Base-by-base conservation (phyloP, 2,329 filamentous ascomycete species). In the Verticillium tricorpus region DNA sequence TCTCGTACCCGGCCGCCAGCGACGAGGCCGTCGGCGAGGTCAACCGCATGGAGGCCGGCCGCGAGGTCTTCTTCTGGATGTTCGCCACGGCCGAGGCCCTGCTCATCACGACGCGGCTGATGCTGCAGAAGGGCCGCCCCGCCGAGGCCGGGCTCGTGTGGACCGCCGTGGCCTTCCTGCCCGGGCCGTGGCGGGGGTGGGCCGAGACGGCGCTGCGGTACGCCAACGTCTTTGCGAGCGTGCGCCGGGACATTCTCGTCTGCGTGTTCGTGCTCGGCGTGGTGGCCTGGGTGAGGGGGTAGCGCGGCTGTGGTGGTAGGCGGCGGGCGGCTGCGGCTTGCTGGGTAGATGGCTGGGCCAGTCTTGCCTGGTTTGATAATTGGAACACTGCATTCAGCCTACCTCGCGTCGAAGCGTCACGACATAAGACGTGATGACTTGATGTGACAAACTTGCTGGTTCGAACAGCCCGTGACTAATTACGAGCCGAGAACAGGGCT, bases 51-150 rank as follows among this genome's bases (percentile, higher is more conserved):
- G 73, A 73, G 59, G 71, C 72, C 61, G 71, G 74, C 37, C 71
- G 79, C 50, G 78, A 78, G 56, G 80, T 82, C 64, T 89, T 93
- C 75, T 93, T 94, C 74, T 92, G 88, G 79, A 82, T 90, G n/a
- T 95, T 94, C 71, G 88, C 90, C 6, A 92, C 90, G 0, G 88
- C 86, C 35, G 90, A 95, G 77, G 82, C 91, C 12, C 72, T 91
- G 60, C 78, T 94, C 65, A 85, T 94, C 66, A 89, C 86, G 1
- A 87, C 85, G 34, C 81, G 90, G 28, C 91, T 89, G 72, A 86
- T 92, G 67, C 70, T 92, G 59, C 89, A 92, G 68, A 85, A 85
- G 67, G 83, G 83, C 2, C 32, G 50, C 40, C 28, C 72, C 83
- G 56, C 84, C 84, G 63, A 84, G 84, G 3, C 75, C 79, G 31